phyloP scores from a whole-genome alignment of 257 asterid genomes.

The Primulina tabacum region DNA sequence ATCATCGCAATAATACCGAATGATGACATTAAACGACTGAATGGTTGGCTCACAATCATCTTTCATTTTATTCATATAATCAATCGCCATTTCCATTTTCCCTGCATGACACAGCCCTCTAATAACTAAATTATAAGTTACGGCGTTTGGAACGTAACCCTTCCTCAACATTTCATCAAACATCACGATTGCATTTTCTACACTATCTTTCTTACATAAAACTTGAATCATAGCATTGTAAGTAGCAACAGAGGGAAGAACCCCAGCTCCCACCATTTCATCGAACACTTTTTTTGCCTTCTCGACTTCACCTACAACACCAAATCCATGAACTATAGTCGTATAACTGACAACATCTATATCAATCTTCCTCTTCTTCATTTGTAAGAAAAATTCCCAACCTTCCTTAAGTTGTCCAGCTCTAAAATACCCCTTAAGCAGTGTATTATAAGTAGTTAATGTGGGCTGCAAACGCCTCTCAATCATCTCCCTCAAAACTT shows the following conservation, averaged over 20 bases:
- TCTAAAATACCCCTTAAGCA: constrained; percentile 75
- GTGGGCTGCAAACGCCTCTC: constrained; percentile 71
- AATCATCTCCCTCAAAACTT: constrained; percentile 76
- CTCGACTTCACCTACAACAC: constrained; percentile 71
- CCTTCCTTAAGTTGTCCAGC: constrained; percentile 75
- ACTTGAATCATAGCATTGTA: constrained; percentile 83
- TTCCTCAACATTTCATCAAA: constrained; percentile 75
- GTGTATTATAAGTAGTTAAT: constrained; percentile 58
- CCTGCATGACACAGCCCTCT: constrained; percentile 82
- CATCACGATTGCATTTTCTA: constrained; percentile 63
- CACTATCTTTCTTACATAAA: constrained; percentile 76
- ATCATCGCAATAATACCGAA: constrained; percentile 72
- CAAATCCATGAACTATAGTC: constrained; percentile 80
- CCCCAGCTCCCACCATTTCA: constrained; percentile 83
- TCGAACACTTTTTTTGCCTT: constrained; percentile 61
- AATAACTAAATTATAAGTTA: constrained; percentile 64
- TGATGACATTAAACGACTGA: constrained; percentile 74
- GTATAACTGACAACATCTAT: constrained; percentile 89
- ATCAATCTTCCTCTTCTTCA: constrained; percentile 76
- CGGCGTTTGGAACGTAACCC: constrained; percentile 74
- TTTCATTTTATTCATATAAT: constrained; percentile 60
- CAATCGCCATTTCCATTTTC: constrained; percentile 61
- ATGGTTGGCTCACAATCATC: constrained; percentile 66
- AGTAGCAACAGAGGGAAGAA: constrained; percentile 86
- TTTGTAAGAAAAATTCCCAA: constrained; percentile 78